Base-by-base conservation (phyloP, 352 stramenopile species). In the Pythium aristosporum region DNA sequence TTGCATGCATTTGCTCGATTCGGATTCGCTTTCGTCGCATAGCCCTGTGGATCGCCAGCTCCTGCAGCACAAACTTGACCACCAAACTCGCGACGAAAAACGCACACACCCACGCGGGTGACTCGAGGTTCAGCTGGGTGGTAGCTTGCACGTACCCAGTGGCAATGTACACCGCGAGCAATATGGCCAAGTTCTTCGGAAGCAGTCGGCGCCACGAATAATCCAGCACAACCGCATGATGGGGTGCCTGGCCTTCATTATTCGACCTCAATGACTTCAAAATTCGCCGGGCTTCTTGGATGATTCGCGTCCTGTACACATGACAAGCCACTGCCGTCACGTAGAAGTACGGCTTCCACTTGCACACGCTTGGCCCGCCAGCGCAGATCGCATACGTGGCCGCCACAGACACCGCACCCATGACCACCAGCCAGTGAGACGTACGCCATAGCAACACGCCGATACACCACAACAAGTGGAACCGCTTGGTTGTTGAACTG, bases 1-100 rank as follows among this genome's bases (percentile, higher is more conserved):
- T 49, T 2, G 52, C 49, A 16, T 68, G 67, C 53, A 72, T 72
- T 16, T 41, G 61, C 7, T 56, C 49, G 20, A 65, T 42, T 15
- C 68, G 54, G 1, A 53, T 56, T 28, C 57, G 30, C 11, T 30
- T 55, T 39, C 57, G 23, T 21, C 44, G 43, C 54, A 58, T 53
- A 11, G 61, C 43, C 2, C 9, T 41, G 16, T 54, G 16, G 34
- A 54, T 68, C 4, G 49, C 28, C 10, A 55, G 2, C 30, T 59
- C 42, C 44, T 72, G 55, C 5, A 41, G 20, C 6, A 34, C 6
- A 20, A 62, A 44, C 55, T 62, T 62, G 10, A 62, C 28, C 9
- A 32, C 43, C 7, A 62, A 30, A 20, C 55, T 62, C 1, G 32
- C 30, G n/a, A 18, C 32, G 5, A 20, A 10, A 36, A 62, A 62